These are phyloP conservation scores for Lactifluus subvellereus DNA, from an alignment of 768 basidiomycete genomes.

Conservation along the genomic window DNA sequence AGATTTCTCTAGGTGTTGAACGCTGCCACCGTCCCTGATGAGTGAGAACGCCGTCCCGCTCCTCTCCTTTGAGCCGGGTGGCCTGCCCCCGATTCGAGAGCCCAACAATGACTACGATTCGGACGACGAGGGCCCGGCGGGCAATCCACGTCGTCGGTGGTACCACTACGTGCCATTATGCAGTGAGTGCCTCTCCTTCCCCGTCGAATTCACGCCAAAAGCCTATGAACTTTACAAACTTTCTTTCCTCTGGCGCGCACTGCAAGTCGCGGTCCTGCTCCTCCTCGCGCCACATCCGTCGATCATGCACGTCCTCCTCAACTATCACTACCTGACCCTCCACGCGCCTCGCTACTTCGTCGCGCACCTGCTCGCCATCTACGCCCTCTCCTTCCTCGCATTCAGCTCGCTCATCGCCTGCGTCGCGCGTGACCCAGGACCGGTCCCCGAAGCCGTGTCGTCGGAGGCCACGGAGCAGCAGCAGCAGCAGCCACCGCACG, in stretches of 20 bases:
- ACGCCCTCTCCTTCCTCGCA: constrained; percentile 61
- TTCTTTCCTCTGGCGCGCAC: neutral
- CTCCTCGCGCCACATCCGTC: constrained; percentile 74
- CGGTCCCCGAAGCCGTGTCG: constrained; percentile 33
- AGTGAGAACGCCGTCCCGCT: constrained; percentile 4
- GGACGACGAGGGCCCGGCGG: constrained; percentile 3
- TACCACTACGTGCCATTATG: constrained; percentile 22
- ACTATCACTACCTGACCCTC: constrained; percentile 57
- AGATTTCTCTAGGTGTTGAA: neutral
- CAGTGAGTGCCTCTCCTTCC: constrained; percentile 5
- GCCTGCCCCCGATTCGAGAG: constrained; percentile 1
- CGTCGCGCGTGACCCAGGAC: constrained; percentile 69
- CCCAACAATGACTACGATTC: constrained; percentile 8
- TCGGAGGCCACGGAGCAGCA: neutral
- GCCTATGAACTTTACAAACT: neutral
- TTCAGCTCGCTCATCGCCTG: constrained; percentile 71
- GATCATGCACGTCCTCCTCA: constrained; percentile 56
- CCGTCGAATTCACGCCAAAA: neutral
- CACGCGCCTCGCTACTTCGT: constrained; percentile 42
- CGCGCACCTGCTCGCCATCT: constrained; percentile 53
- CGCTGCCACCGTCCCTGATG: neutral
- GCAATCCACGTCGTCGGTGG: constrained; percentile 18
- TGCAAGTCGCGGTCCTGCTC: constrained; percentile 44
- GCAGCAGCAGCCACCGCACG: constrained; percentile 16
- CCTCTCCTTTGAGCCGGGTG: constrained; percentile 11